Conservation (phyloP, 768 basidiomycete genomes). For the Lactifluus rugatus region DNA sequence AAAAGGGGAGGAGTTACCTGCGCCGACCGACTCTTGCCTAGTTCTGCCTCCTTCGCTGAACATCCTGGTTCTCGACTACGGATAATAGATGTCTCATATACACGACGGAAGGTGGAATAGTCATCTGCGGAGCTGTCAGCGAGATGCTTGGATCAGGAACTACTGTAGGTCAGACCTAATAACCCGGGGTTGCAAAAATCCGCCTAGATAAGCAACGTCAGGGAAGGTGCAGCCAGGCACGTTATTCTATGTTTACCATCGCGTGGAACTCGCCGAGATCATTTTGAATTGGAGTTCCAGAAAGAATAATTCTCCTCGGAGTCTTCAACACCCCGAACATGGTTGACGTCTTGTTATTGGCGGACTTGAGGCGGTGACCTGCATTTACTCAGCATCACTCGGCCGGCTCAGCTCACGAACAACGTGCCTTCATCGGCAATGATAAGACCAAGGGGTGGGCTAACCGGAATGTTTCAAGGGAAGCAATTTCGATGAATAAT, state of each 20-base stretch:
- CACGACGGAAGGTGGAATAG: constrained; percentile 61
- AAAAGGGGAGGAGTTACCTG: constrained; percentile 41
- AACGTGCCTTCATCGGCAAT: constrained; percentile 87
- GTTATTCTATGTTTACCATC: constrained; percentile 51
- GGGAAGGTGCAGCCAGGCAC: background rate
- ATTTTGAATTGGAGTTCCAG: constrained; percentile 97
- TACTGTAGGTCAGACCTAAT: constrained; percentile 42
- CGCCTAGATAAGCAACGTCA: constrained; percentile 37
- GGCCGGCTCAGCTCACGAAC: background rate
- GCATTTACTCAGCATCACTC: background rate
- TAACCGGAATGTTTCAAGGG: constrained; percentile 23
- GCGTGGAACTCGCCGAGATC: constrained; percentile 92
- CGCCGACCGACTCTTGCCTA: constrained; percentile 68
- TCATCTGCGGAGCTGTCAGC: constrained; percentile 41
- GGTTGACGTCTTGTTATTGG: constrained; percentile 79
- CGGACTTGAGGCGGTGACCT: constrained; percentile 91
- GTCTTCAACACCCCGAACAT: constrained; percentile 78
- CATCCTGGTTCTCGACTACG: constrained; percentile 76
- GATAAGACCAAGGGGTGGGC: constrained; percentile 87
- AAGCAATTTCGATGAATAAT: background rate
- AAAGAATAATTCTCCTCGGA: constrained; percentile 73
- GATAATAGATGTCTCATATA: constrained; percentile 83
- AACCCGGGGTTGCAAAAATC: constrained; percentile 93
- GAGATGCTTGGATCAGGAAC: background rate
- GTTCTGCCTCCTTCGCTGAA: constrained; percentile 56